These are phyloP conservation scores for Hymenotorrendiella dingleyae DNA, from an alignment of 2,329 filamentous ascomycete species.

Conservation along the genomic window DNA sequence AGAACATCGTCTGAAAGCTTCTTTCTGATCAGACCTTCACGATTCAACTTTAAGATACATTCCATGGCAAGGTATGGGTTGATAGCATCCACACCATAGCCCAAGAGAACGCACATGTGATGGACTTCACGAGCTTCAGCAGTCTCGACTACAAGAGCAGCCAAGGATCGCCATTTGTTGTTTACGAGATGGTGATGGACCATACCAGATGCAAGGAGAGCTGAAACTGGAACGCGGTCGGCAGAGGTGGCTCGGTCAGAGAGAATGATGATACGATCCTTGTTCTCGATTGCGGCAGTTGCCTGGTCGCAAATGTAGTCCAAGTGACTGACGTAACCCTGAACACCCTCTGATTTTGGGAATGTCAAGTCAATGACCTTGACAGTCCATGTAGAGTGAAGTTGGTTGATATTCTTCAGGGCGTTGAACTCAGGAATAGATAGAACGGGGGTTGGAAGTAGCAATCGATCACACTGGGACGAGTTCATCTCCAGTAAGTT, in stretches of 20 bases:
- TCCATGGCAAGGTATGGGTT: slow-evolving; percentile 95
- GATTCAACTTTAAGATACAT: slow-evolving; percentile 94
- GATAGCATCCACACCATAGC: slow-evolving; percentile 89
- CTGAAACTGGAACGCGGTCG: slow-evolving; percentile 78
- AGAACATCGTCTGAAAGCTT: slow-evolving; percentile 75
- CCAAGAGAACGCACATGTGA: slow-evolving; percentile 96
- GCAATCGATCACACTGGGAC: slow-evolving; percentile 78
- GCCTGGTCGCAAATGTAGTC: slow-evolving; percentile 84
- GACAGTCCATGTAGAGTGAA: slow-evolving; percentile 78
- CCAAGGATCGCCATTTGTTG: slow-evolving; percentile 92
- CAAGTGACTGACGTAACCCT: slow-evolving; percentile 80
- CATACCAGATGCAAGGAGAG: slow-evolving; percentile 83
- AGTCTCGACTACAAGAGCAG: slow-evolving; percentile 82
- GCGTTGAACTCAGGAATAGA: slow-evolving; percentile 89
- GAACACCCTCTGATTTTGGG: slow-evolving; percentile 73
- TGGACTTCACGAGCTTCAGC: slow-evolving; percentile 95
- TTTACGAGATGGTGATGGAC: slow-evolving; percentile 92
- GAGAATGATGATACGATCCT: slow-evolving; percentile 79
- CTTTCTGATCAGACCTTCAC: slow-evolving; percentile 88
- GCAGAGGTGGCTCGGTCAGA: slow-evolving; percentile 82
- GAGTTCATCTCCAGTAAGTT: slow-evolving; percentile 92
- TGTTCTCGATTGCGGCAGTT: slow-evolving; percentile 75
- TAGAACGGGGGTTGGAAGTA: slow-evolving; percentile 82
- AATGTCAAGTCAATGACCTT: slow-evolving; percentile 91
- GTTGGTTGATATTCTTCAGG: slow-evolving; percentile 66